Conservation (phyloP, 208 protist genomes). For the Herpetomonas muscarum region DNA sequence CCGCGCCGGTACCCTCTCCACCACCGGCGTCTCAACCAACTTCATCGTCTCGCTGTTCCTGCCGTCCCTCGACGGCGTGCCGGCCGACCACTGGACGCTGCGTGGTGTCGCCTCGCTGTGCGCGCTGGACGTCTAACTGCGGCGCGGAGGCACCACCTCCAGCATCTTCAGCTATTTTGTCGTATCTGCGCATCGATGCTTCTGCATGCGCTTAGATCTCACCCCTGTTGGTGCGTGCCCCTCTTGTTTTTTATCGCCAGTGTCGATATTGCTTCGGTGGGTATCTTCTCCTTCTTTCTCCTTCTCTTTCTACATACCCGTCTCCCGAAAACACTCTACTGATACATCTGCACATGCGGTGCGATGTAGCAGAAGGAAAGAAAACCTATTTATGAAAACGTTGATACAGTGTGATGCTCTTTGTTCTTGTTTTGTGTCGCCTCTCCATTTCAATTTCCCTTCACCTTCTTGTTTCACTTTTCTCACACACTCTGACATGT, state of each 20-base stretch:
- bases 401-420: background rate
- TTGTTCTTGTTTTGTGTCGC: slow-evolving; percentile 7
- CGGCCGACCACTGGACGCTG: slow-evolving; percentile 87
- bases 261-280: too few species aligned
- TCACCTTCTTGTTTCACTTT: background rate
- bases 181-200: background rate
- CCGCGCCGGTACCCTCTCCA: slow-evolving; percentile 84
- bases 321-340: background rate
- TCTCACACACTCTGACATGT: too few species aligned
- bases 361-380: background rate
- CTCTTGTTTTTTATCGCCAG: background rate
- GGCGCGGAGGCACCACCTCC: background rate
- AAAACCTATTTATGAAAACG: background rate
- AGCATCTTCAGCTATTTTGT: too few species aligned
- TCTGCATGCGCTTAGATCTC: background rate
- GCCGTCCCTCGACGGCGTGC: slow-evolving; percentile 42
- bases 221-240: background rate
- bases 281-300: background rate
- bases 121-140: slow-evolving; percentile 76
- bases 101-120: slow-evolving; percentile 89
- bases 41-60: slow-evolving; percentile 83
- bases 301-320: background rate
- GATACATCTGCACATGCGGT: too few species aligned
- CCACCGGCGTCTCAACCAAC: slow-evolving; percentile 90
- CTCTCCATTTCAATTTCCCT: background rate